These are phyloP conservation scores for Coniosporium tulheliwenetii DNA, from an alignment of 2,329 filamentous ascomycete genomes.

Conservation along the genomic window DNA sequence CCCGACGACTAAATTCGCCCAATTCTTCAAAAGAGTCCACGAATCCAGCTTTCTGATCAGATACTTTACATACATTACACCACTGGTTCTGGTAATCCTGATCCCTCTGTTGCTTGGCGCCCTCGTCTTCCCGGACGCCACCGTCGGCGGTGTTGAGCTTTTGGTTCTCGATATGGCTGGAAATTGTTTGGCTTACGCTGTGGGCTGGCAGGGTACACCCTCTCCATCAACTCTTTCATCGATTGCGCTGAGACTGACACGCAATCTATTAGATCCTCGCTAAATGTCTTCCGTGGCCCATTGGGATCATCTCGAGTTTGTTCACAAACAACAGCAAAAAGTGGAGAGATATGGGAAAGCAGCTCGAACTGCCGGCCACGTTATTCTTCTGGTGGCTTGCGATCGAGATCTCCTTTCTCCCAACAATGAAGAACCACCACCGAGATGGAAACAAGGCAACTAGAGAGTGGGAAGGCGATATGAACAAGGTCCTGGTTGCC, in stretches of 20 bases:
- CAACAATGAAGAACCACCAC: slow-evolving; percentile 58
- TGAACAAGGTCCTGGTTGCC: slow-evolving; percentile 75
- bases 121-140: slow-evolving; percentile 41
- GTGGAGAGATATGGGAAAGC: slow-evolving; percentile 76
- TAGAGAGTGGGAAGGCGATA: slow-evolving; percentile 54
- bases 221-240: background rate
- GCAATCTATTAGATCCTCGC: slow-evolving; percentile 34
- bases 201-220: slow-evolving; percentile 52
- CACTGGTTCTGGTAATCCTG: slow-evolving; percentile 46
- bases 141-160: slow-evolving; percentile 59
- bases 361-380: slow-evolving; percentile 71
- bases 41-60: slow-evolving; percentile 50
- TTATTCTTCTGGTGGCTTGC: slow-evolving; percentile 88
- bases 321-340: slow-evolving; percentile 84
- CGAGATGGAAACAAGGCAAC: slow-evolving; percentile 34
- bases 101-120: slow-evolving; percentile 53
- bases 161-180: slow-evolving; percentile 94
- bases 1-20: slow-evolving; percentile 44
- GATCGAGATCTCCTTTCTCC: slow-evolving; percentile 70
- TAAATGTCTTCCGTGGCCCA: slow-evolving; percentile 46
- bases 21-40: slow-evolving; percentile 49
- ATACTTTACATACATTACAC: slow-evolving; percentile 57
- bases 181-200: slow-evolving; percentile 81
- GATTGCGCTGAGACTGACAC: background rate
- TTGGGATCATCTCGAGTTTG: slow-evolving; percentile 51